These are phyloP conservation scores for Fusarium circinatum DNA, from an alignment of 2,329 filamentous ascomycete genomes.

Conservation along the genomic window DNA sequence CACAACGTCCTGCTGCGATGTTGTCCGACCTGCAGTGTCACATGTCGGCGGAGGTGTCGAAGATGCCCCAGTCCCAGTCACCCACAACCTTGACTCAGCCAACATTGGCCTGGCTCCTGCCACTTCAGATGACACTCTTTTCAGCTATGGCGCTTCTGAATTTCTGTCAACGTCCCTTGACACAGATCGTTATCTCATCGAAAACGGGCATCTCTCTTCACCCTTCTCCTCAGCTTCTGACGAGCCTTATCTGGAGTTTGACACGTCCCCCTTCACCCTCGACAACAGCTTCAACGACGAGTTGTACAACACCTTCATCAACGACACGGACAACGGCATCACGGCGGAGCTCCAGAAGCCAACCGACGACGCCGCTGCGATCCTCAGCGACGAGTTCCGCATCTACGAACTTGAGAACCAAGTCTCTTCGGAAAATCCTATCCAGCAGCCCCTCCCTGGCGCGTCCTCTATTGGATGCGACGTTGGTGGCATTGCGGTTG, in stretches of 20 bases:
- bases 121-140: conserved; percentile 69
- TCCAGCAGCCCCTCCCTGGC: conserved; percentile 79
- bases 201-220: conserved; percentile 80
- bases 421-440: conserved; percentile 72
- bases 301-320: conserved; percentile 66
- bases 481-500: conserved; percentile 78
- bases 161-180: conserved; percentile 73
- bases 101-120: conserved; percentile 59
- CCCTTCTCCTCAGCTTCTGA: conserved; percentile 73
- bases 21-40: conserved; percentile 99
- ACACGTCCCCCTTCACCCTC: conserved; percentile 63
- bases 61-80: conserved; percentile 54
- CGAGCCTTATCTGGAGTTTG: conserved; percentile 73
- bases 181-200: conserved; percentile 80
- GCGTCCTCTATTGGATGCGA: conserved; percentile 79
- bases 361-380: conserved; percentile 63
- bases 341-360: conserved; percentile 60
- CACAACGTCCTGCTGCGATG: conserved; percentile 99
- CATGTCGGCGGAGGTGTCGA: conserved; percentile 79
- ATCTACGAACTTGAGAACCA: conserved; percentile 69
- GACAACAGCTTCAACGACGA: conserved; percentile 59
- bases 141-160: conserved; percentile 77
- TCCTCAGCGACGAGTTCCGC: conserved; percentile 62
- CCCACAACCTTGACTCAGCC: conserved; percentile 49
- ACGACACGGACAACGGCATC: conserved; percentile 59